Evolutionary conservation across 2,329 filamentous ascomycete genomes (phyloP), one percentile per base, ranked within the genome.

Genomic region (Apiospora koreana): DNA sequence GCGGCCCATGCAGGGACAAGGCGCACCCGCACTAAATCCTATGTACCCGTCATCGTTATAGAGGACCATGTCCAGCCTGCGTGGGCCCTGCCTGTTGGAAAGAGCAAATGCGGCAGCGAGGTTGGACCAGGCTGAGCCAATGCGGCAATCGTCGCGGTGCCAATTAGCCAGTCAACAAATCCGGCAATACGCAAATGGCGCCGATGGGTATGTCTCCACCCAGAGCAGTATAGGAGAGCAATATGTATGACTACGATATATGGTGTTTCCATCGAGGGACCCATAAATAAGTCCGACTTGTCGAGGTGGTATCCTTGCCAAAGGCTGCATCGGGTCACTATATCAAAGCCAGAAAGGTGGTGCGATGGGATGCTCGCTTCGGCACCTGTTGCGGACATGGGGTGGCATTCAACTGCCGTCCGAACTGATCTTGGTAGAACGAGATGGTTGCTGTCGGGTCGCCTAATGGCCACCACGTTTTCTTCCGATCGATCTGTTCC

Each of bases 21-120:
- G 23, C 38, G 25, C 64, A n/a, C 23, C 42, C 38, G 38, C n/a
- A 45, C 42, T n/a, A 66, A 66, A 43, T 38, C 14, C 64, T 45
- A 66, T 66, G 64, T 66, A 45, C 64, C 64, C 64, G 64, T 66
- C 64, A 66, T 66, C 23, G 38, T 66, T 62, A 62, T 62, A 38
- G 50, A 38, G 25, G 16, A 54, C 25, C 5, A 28, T 18, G 28
- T 12, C 25, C 31, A 21, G 4, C 14, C 48, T 54, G 48, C 14
- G 10, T 54, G 25, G 48, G 5, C 48, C 25, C 38, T 21, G 25
- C 14, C 14, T 25, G 28, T 58, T 21, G 50, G 7, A 21, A 35
- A n/a, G 28, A 21, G 28, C 50, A 58, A 38, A n/a, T 10, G 7
- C 50, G 28, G 50, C 16, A 58, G 9, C 14, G 48, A 54, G 48